Evolutionary conservation across 2,329 filamentous ascomycete species (phyloP).

Genomic region (Fusarium illudens): DNA sequence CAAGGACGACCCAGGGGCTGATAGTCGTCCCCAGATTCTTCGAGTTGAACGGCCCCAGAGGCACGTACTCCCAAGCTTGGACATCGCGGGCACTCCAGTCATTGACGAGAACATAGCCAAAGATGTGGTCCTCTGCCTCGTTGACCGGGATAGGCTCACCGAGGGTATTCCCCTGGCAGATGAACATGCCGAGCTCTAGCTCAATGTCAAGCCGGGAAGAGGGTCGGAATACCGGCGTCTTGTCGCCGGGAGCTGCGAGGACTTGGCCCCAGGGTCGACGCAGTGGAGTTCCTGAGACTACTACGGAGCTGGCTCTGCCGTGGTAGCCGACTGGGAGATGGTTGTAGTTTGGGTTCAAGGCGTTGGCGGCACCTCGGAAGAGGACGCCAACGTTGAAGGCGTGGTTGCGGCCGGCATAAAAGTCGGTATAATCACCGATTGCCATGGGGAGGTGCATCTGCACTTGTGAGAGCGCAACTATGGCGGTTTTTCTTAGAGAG

Average conservation of each 20-base stretch:
- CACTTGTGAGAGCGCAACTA: slow-evolving; percentile 53
- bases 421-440: slow-evolving; percentile 86
- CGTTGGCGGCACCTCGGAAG: slow-evolving; percentile 76
- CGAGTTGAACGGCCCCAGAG: background rate
- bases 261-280: slow-evolving; percentile 78
- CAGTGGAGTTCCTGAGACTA: slow-evolving; percentile 77
- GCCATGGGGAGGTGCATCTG: slow-evolving; percentile 76
- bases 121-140: background rate
- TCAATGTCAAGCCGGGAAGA: background rate
- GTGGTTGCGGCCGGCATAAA: slow-evolving; percentile 82
- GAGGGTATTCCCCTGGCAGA: background rate
- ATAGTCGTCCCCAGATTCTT: background rate
- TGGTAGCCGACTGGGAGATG: slow-evolving; percentile 85
- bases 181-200: background rate
- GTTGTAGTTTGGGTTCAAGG: slow-evolving; percentile 81
- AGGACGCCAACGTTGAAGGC: slow-evolving; percentile 74
- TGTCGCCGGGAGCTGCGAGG: slow-evolving; percentile 46
- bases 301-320: slow-evolving; percentile 77
- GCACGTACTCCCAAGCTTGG: background rate
- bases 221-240: background rate
- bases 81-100: background rate
- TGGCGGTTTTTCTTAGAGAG: slow-evolving; percentile 39
- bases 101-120: background rate
- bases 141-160: background rate
- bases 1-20: background rate